Evolutionary conservation across 192 early-diverging fungal genomes (phyloP).

Genomic region (Pecoramyces ruminantium): DNA sequence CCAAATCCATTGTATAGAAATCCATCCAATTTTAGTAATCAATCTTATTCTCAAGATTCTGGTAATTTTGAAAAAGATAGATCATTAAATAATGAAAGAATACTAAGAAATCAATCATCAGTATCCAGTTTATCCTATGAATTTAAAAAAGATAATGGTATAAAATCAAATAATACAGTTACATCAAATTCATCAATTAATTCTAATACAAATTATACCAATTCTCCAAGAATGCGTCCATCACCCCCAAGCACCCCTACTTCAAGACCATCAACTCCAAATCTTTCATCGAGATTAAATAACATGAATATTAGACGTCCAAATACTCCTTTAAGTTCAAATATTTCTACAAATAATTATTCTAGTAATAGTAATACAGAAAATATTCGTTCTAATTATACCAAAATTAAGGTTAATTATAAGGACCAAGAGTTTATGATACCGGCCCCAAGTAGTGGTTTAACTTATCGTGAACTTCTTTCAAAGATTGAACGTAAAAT

Average conservation of each 20-base stretch:
- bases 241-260: background rate
- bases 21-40: background rate
- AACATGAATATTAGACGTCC: constrained; percentile 1
- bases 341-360: background rate
- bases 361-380: constrained; percentile 11
- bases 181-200: background rate
- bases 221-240: background rate
- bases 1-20: background rate
- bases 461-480: constrained; percentile 57
- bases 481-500: constrained; percentile 81
- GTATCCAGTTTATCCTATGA: background rate
- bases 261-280: background rate
- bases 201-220: background rate
- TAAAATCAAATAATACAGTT: background rate
- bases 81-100: background rate
- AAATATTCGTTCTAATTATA: constrained; percentile 14
- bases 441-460: constrained; percentile 52
- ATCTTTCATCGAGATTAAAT: background rate
- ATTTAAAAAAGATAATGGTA: background rate
- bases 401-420: constrained; percentile 82
- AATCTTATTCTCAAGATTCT: background rate
- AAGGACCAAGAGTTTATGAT: constrained; percentile 76
- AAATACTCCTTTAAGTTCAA: constrained; percentile 11
- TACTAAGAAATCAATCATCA: background rate
- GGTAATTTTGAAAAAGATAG: background rate